phyloP scores from a whole-genome alignment of 176 grass and related monocot species.

The Raddia distichophylla region DNA sequence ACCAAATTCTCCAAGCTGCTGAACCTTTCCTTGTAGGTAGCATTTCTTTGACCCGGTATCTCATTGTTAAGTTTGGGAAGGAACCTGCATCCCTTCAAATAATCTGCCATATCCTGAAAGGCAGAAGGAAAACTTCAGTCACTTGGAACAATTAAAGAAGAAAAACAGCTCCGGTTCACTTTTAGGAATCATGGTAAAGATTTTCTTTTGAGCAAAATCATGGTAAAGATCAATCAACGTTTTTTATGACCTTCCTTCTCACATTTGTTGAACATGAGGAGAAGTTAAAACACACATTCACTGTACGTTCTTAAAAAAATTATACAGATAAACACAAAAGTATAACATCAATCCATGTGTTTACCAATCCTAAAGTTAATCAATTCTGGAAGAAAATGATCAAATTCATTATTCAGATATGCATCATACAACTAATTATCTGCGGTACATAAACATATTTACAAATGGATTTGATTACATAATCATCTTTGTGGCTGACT shows the following conservation, averaged over 20 bases:
- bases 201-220: no score
- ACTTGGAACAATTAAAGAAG: neutral
- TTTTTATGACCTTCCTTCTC: neutral
- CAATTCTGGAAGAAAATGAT: slow-evolving; percentile 2
- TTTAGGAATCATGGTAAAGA: neutral
- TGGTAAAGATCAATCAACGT: neutral
- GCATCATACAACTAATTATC: neutral
- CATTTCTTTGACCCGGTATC: slow-evolving; percentile 68
- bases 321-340: neutral
- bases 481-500: slow-evolving; percentile 5
- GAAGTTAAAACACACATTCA: neutral
- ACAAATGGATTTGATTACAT: neutral
- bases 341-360: slow-evolving; percentile 16
- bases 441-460: neutral
- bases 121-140: slow-evolving; percentile 3
- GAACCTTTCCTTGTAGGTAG: slow-evolving; percentile 93
- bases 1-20: slow-evolving; percentile 86
- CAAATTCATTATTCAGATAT: slow-evolving; percentile 4
- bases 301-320: neutral
- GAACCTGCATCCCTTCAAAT: slow-evolving; percentile 89
- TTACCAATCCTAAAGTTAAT: slow-evolving; percentile 14
- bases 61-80: slow-evolving; percentile 97
- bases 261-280: neutral
- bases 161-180: slow-evolving; percentile 6
- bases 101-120: slow-evolving; percentile 74